Percentiles rank a stretch among this genome's conserved stretches.
Evolutionary conservation across 2,329 filamentous ascomycete species (phyloP).

Genomic region (Aspergillus intermedius): DNA sequence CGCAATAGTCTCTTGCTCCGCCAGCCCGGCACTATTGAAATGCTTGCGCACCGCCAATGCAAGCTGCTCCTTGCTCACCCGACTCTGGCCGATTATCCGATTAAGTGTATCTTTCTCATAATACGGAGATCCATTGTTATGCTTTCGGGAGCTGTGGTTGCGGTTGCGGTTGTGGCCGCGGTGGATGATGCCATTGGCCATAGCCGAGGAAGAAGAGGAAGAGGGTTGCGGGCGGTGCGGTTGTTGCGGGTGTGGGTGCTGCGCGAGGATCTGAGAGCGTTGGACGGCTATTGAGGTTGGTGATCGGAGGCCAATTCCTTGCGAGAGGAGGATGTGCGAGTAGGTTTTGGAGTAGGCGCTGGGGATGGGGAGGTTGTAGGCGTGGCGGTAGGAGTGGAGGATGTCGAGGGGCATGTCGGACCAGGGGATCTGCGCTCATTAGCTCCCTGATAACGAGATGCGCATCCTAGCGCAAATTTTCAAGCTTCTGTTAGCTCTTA

Average conservation of each 20-base stretch:
- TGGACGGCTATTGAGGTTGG: slow-evolving; percentile 39
- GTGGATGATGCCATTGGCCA: slow-evolving; percentile 7
- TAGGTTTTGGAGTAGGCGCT: slow-evolving; percentile 40
- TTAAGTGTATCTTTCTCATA: slow-evolving; percentile 16
- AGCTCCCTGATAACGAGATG: too few relatives aligned
- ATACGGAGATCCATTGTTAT: slow-evolving; percentile 4
- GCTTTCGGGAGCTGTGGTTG: slow-evolving; percentile 3
- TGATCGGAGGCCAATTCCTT: slow-evolving; percentile 39
- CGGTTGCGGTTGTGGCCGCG: slow-evolving; percentile 3
- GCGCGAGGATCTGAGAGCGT: slow-evolving; percentile 8
- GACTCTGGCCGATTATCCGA: slow-evolving; percentile 30
- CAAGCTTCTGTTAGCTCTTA: not conserved
- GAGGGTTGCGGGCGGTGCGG: slow-evolving; percentile 6
- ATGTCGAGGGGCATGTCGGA: slow-evolving; percentile 37
- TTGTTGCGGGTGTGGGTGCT: slow-evolving; percentile 8
- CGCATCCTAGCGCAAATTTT: too few relatives aligned
- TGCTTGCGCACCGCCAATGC: slow-evolving; percentile 41
- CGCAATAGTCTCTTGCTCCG: slow-evolving; percentile 43
- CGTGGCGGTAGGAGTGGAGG: slow-evolving; percentile 44
- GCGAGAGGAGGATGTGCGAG: slow-evolving; percentile 42
- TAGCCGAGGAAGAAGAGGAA: not conserved
- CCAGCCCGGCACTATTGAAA: slow-evolving; percentile 42
- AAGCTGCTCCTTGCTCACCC: slow-evolving; percentile 37
- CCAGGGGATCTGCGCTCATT: slow-evolving; percentile 35
- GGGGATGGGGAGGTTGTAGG: slow-evolving; percentile 40